Evolutionary conservation across 176 grass and related monocot genomes (phyloP).

Genomic region (Hsuehochloa calcarea): DNA sequence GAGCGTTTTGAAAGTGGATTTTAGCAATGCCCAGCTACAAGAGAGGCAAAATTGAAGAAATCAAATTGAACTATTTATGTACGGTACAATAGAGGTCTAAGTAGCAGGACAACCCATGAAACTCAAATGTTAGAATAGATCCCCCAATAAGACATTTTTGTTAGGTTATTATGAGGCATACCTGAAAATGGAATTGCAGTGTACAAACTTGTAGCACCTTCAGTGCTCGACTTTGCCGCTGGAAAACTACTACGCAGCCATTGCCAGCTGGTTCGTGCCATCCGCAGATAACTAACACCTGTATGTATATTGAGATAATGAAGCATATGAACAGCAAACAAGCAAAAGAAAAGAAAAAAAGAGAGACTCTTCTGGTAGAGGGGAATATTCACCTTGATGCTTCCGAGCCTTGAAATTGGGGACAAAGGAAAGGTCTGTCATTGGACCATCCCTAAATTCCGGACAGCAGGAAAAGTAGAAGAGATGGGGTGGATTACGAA

Average conservation of each 20-base stretch:
- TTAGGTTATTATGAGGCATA: neutral
- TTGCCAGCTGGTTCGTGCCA: neutral
- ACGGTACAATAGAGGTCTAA: neutral
- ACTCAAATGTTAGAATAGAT: neutral
- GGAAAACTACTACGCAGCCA: neutral
- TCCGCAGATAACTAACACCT: neutral
- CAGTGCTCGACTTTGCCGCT: neutral
- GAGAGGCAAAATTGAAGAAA: neutral
- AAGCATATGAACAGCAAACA: slow-evolving; percentile 5
- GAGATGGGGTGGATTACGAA: slow-evolving; percentile 32
- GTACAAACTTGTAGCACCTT: neutral
- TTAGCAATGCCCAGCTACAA: neutral
- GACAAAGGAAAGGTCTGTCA: slow-evolving; percentile 45
- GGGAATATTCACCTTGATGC: slow-evolving; percentile 43
- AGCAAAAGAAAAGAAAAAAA: neutral
- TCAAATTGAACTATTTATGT: neutral
- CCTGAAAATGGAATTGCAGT: neutral
- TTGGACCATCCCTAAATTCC: slow-evolving; percentile 44
- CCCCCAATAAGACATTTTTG: neutral
- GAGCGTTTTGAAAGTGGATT: neutral
- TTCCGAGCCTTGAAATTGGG: slow-evolving; percentile 29
- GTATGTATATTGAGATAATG: neutral
- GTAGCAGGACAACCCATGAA: slow-evolving; percentile 10
- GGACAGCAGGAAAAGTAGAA: slow-evolving; percentile 41
- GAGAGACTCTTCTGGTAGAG: neutral